A percentile compares a stretch with the other conserved stretches of the same genome.
These are phyloP conservation scores for Rhizophlyctis rosea DNA, from an alignment of 192 early-diverging fungal genomes.

Conservation along the genomic window DNA sequence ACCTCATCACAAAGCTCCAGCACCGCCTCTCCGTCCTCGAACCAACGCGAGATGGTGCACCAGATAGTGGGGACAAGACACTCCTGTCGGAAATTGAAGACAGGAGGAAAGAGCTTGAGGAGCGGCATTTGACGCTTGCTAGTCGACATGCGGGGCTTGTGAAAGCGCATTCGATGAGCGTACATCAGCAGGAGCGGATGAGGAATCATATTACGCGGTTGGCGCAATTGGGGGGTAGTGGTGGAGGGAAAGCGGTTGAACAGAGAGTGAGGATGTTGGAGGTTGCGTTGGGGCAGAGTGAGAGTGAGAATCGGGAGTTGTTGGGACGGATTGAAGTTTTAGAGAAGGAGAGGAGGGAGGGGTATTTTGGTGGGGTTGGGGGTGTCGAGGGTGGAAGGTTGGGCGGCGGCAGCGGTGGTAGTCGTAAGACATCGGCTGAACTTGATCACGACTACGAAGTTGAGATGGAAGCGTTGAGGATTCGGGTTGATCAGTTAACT, in stretches of 20 bases:
- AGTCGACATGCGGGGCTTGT: conserved; percentile 31
- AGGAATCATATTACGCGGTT: conserved; percentile 35
- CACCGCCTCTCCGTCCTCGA: conserved; percentile 30
- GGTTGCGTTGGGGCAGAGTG: conserved; percentile 28
- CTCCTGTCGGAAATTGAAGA: conserved; percentile 44
- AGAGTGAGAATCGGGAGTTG: conserved; percentile 35
- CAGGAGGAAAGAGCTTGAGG: conserved; percentile 26
- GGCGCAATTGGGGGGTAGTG: conserved; percentile 24
- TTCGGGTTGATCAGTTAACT: conserved; percentile 25
- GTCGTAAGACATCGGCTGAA: too few relatives aligned
- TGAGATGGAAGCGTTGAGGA: conserved; percentile 20
- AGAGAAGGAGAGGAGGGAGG: conserved; percentile 16
- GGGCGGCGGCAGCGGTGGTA: neutral
- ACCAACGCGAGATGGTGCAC: conserved; percentile 1
- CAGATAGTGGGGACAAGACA: conserved; percentile 21
- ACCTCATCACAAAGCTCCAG: conserved; percentile 22
- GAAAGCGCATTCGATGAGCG: conserved; percentile 27
- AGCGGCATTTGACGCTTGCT: conserved; percentile 18
- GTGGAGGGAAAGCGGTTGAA: conserved; percentile 12
- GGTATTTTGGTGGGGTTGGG: neutral
- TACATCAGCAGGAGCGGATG: conserved; percentile 45
- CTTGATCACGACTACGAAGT: conserved; percentile 3
- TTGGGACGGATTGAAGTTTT: conserved; percentile 15
- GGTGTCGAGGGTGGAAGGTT: neutral
- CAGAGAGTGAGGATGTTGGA: conserved; percentile 24